Evolutionary conservation across 768 basidiomycete genomes (phyloP).

Genomic region (Suillus brevipes): DNA sequence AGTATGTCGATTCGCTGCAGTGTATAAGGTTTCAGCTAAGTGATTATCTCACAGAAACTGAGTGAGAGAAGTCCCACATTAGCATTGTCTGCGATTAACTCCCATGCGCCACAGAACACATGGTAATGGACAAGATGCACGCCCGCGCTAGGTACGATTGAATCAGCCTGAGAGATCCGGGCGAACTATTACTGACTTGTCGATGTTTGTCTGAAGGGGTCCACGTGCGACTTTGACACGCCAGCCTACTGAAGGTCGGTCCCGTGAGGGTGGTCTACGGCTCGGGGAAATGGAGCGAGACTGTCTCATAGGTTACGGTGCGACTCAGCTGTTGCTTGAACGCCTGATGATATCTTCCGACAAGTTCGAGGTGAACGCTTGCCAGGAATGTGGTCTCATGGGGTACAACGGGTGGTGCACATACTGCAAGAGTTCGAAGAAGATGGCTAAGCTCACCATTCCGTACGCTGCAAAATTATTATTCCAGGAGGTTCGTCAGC

Average conservation of each 20-base stretch:
- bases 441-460: constrained; percentile 92
- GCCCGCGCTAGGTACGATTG: constrained; percentile 82
- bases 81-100: constrained; percentile 15
- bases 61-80: constrained; percentile 54
- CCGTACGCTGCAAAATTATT: constrained; percentile 94
- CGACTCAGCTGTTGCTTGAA: constrained; percentile 93
- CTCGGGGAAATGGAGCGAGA: constrained; percentile 99
- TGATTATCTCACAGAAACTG: constrained; percentile 64
- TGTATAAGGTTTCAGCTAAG: constrained; percentile 11
- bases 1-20: constrained; percentile 41
- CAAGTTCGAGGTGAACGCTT: constrained; percentile 96
- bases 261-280: constrained; percentile 94
- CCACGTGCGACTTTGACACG: constrained; percentile 95
- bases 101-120: constrained; percentile 64
- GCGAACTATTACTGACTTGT: constrained; percentile 12
- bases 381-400: constrained; percentile 91
- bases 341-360: constrained; percentile 99
- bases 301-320: constrained; percentile 98
- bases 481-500: constrained; percentile 75
- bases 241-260: constrained; percentile 98
- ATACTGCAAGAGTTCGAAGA: constrained; percentile 97
- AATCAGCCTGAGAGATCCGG: constrained; percentile 14
- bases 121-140: constrained; percentile 99
- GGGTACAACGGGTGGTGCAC: constrained; percentile 96
- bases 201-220: constrained; percentile 54